Evolutionary conservation across 2,329 filamentous ascomycete species (phyloP), one percentile per base, ranked within the genome.

Genomic region (Pyrenochaeta sp.): DNA sequence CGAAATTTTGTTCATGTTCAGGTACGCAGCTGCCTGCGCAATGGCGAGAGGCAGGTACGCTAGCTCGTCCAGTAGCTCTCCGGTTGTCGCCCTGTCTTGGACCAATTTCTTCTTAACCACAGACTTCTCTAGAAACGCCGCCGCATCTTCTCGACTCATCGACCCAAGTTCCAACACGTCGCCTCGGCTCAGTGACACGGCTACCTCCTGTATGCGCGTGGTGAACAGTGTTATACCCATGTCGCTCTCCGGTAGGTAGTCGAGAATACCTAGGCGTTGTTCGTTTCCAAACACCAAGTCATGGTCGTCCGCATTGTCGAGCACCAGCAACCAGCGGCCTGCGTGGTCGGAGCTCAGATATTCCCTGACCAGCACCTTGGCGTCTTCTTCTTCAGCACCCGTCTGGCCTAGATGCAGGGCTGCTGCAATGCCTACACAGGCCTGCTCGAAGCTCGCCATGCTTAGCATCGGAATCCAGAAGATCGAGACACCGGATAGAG

Each of bases 11-110:
- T 58, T 65, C 17, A 15, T 51, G 21, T 71, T 73, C 11, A 78
- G 58, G 32, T 74, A 78, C 3, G 73, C 72, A 4, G 68, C 55
- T 10, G 48, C 48, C 21, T 51, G 37, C 1, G 36, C 76, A 14
- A 75, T 75, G 9, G 70, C 72, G 6, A 74, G 57, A 0, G 75
- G 76, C 15, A 78, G 67, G 42, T 57, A 70, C 0, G 58, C 61
- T 8, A 78, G 67, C 34, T 70, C 50, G 4, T 45, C 30, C 11
- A 57, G 30, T 17, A 57, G 42, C 14, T 44, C 31, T 6, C 20
- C 30, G 4, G 24, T 36, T 5, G 20, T 18, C 29, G 6, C 37
- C 7, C 24, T 9, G n/a, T 48, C 28, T 10, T 22, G 6, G n/a
- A 44, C 13, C 7, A 54, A 42, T 2, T 22, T 22, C 21, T 51